phyloP scores from a whole-genome alignment of 2,329 filamentous ascomycete genomes.

The Hypoxylon sp. region DNA sequence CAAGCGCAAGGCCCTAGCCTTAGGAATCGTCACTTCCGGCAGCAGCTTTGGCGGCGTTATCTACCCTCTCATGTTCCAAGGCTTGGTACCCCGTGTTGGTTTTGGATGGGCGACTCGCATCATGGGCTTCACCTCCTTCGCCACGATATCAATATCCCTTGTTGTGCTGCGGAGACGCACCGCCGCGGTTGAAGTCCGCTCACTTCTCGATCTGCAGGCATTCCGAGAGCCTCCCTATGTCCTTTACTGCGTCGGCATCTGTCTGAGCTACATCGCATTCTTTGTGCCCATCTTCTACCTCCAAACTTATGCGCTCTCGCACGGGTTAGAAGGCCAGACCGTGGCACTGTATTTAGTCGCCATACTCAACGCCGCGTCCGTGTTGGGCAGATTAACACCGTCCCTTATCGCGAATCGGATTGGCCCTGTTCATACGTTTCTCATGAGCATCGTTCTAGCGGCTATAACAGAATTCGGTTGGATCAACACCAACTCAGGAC shows the following conservation, averaged over 20 bases:
- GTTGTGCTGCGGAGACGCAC: conserved; percentile 51
- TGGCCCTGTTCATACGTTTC: conserved; percentile 59
- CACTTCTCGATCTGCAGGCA: conserved; percentile 52
- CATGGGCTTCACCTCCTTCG: conserved; percentile 60
- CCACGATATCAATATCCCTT: conserved; percentile 52
- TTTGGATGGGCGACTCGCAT: conserved; percentile 64
- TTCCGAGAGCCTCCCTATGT: conserved; percentile 55
- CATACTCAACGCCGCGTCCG: conserved; percentile 66
- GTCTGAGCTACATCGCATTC: conserved; percentile 56
- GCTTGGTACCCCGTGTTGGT: conserved; percentile 59
- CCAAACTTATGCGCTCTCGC: conserved; percentile 59
- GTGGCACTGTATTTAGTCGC: conserved; percentile 64
- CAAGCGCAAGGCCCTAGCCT: conserved; percentile 54
- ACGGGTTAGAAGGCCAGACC: conserved; percentile 52
- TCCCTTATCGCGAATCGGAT: conserved; percentile 61
- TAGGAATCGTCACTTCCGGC: conserved; percentile 55
- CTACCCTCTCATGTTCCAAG: conserved; percentile 61
- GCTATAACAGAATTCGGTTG: conserved; percentile 58
- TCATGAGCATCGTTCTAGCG: conserved; percentile 56
- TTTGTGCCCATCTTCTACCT: conserved; percentile 64
- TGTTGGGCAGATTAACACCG: conserved; percentile 65
- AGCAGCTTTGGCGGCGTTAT: conserved; percentile 59
- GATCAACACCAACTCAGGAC: conserved; percentile 57
- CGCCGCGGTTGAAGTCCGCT: conserved; percentile 32
- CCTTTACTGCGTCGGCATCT: conserved; percentile 54